Evolutionary conservation across 169 alveolate species (phyloP).

Genomic region (Plasmodium vivax): DNA sequence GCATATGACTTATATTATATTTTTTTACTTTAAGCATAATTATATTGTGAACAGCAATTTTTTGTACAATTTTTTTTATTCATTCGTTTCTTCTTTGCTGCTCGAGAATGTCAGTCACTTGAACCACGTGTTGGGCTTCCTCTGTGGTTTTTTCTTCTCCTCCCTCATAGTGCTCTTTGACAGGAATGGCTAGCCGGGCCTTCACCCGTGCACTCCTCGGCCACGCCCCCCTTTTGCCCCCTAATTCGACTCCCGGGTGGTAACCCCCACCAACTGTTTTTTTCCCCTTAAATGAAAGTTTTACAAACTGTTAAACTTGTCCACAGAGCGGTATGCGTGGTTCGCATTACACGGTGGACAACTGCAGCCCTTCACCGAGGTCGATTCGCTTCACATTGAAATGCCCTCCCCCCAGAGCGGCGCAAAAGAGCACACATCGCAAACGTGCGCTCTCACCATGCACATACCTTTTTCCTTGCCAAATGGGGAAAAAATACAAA

Average conservation of each 20-base stretch:
- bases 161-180: conserved; percentile 45
- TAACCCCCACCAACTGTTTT: background rate
- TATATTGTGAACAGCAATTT: conserved; percentile 31
- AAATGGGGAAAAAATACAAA: background rate
- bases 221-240: background rate
- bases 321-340: background rate
- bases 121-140: conserved; percentile 53
- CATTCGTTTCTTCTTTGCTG: conserved; percentile 60
- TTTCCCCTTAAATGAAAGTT: background rate
- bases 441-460: background rate
- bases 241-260: background rate
- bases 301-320: background rate
- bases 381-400: background rate
- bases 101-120: conserved; percentile 72
- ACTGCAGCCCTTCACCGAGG: background rate
- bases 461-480: background rate
- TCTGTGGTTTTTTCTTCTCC: conserved; percentile 55
- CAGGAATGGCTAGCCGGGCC: background rate
- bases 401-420: background rate
- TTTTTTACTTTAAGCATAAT: conserved; percentile 63
- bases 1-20: conserved; percentile 59
- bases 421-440: background rate
- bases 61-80: conserved; percentile 60
- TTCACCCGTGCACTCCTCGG: background rate
- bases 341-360: background rate